phyloP scores from a whole-genome alignment of 2,329 filamentous ascomycete genomes.

The Aspergillus arachidicola region DNA sequence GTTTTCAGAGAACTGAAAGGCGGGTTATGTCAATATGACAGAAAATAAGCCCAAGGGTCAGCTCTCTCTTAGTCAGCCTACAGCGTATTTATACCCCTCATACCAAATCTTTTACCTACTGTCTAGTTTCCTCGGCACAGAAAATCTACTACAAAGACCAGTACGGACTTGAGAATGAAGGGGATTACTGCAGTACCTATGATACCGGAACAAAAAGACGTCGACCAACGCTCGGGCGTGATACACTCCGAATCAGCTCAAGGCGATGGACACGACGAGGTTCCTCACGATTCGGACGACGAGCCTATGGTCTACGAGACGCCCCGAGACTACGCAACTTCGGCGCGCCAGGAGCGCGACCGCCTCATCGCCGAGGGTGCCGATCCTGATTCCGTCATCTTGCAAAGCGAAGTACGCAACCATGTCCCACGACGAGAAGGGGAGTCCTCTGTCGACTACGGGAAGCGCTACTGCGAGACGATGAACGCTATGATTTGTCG shows the following conservation, averaged over 20 bases:
- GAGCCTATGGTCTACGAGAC: background rate
- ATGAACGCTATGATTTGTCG: background rate
- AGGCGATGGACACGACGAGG: background rate
- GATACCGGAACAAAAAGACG: background rate
- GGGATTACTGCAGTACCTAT: background rate
- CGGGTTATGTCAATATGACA: too few species aligned
- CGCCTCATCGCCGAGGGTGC: background rate
- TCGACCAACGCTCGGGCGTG: fast-evolving
- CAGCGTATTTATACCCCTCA: too few species aligned
- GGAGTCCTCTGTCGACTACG: background rate
- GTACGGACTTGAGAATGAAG: background rate
- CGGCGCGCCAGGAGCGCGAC: background rate
- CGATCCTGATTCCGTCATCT: background rate
- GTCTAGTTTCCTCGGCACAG: too few species aligned
- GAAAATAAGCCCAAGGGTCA: too few species aligned
- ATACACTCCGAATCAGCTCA: background rate
- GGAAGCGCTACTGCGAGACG: background rate
- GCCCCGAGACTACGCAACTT: background rate
- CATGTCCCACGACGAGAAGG: background rate
- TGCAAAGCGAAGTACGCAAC: background rate
- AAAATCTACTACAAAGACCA: too few species aligned
- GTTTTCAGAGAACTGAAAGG: too few species aligned
- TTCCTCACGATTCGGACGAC: background rate
- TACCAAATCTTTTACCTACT: too few species aligned
- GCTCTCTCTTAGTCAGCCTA: too few species aligned